phyloP scores from a whole-genome alignment of 441 rosid genomes.

The Theobroma grandiflorum region DNA sequence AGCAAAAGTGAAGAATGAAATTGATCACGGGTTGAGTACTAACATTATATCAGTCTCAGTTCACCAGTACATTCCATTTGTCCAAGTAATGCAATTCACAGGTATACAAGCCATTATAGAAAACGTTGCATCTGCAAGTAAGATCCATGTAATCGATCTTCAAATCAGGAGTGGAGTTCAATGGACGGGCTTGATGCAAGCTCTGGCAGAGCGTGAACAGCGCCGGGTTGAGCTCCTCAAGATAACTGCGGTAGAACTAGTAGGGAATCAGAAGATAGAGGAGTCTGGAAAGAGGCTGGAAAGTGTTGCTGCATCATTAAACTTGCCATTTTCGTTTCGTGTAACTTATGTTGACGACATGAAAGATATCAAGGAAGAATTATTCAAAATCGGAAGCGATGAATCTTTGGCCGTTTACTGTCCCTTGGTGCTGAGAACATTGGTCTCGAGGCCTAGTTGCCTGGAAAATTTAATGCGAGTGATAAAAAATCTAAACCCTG shows the following conservation, averaged over 20 bases:
- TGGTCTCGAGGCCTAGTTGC: slow-evolving; percentile 40
- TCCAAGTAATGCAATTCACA: slow-evolving; percentile 31
- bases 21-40: slow-evolving; percentile 1
- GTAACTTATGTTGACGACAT: slow-evolving; percentile 29
- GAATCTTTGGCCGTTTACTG: slow-evolving; percentile 49
- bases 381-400: slow-evolving; percentile 35
- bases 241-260: slow-evolving; percentile 46
- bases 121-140: slow-evolving; percentile 38
- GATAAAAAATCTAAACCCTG: slow-evolving; percentile 48
- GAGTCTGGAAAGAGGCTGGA: slow-evolving; percentile 45
- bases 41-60: neutral
- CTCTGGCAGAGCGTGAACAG: slow-evolving; percentile 38
- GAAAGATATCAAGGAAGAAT: slow-evolving; percentile 39
- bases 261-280: slow-evolving; percentile 22
- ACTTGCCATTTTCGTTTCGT: slow-evolving; percentile 48
- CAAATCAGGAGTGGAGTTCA: slow-evolving; percentile 59
- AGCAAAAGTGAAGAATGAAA: neutral
- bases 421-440: slow-evolving; percentile 38
- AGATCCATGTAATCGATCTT: slow-evolving; percentile 57
- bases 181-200: slow-evolving; percentile 59
- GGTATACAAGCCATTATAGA: slow-evolving; percentile 55
- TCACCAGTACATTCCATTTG: neutral
- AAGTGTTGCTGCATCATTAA: slow-evolving; percentile 30
- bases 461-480: slow-evolving; percentile 50
- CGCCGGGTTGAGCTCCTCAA: slow-evolving; percentile 42